Conservation (phyloP, 129 eudicot species). For the Sambucus nigra region DNA sequence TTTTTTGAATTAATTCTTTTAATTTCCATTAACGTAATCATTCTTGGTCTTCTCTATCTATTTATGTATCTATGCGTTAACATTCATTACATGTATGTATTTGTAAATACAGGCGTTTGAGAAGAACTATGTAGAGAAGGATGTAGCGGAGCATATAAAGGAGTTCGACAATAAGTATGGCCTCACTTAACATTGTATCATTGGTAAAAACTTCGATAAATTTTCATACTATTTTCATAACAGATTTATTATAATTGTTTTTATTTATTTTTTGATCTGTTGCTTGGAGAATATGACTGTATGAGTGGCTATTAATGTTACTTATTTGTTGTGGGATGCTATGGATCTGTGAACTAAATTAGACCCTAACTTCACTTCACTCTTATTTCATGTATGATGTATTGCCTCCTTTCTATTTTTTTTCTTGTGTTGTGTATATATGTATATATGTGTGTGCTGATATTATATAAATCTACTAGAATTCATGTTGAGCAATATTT, state of each 20-base stretch:
- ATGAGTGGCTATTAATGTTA: no score
- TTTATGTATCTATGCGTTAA: no score
- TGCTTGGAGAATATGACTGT: no score
- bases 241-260: background rate
- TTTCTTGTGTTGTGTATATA: background rate
- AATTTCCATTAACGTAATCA: constrained; percentile 65
- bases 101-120: constrained; percentile 66
- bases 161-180: constrained; percentile 89
- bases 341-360: background rate
- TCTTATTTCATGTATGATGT: background rate
- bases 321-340: background rate
- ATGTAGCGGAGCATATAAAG: constrained; percentile 90
- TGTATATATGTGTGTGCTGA: no score
- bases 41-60: background rate
- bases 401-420: no score
- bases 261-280: background rate
- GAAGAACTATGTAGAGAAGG: constrained; percentile 91
- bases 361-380: background rate
- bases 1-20: no score
- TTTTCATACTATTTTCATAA: background rate
- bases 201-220: constrained; percentile 93
- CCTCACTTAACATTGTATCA: constrained; percentile 97
- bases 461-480: no score
- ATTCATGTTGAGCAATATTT: no score
- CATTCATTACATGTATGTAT: no score